Evolutionary conservation across 2,329 filamentous ascomycete species (phyloP).

Genomic region (Lecanosticta acicola): DNA sequence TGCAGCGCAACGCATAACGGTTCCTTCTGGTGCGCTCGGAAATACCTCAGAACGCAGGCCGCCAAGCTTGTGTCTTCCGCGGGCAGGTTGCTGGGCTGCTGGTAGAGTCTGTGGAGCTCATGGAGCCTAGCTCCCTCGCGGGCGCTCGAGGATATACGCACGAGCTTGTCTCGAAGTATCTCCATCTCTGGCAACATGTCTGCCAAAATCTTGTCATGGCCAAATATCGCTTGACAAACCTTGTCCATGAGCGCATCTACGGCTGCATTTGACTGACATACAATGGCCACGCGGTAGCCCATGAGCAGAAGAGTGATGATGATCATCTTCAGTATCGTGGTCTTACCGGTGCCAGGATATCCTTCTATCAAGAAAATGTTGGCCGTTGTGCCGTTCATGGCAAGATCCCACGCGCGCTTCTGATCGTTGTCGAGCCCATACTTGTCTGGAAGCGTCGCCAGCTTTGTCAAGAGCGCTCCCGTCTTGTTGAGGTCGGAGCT

Average conservation of each 20-base stretch:
- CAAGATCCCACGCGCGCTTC: neutral
- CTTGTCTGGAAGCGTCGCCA: no score
- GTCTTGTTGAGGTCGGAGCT: no score
- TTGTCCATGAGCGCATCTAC: neutral
- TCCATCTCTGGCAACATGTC: no score
- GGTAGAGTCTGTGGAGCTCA: neutral
- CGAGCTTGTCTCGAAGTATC: no score
- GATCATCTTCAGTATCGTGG: neutral
- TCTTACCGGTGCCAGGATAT: conserved; percentile 6
- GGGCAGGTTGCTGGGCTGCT: no score
- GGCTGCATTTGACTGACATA: neutral
- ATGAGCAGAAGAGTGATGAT: neutral
- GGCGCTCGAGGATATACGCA: no score
- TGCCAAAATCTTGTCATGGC: neutral
- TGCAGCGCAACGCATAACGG: no score
- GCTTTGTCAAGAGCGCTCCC: no score
- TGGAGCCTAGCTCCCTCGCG: neutral
- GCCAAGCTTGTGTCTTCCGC: no score
- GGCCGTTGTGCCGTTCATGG: neutral
- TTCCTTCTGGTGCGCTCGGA: no score
- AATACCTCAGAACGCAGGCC: no score
- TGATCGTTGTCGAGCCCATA: neutral
- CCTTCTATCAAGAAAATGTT: conserved; percentile 3
- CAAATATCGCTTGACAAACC: no score
- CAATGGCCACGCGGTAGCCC: neutral